A percentile compares a stretch with the other conserved stretches of the same genome.
Evolutionary conservation across 1,139 yeast genomes (phyloP).

Genomic region (Lizanozyma gosingica): DNA sequence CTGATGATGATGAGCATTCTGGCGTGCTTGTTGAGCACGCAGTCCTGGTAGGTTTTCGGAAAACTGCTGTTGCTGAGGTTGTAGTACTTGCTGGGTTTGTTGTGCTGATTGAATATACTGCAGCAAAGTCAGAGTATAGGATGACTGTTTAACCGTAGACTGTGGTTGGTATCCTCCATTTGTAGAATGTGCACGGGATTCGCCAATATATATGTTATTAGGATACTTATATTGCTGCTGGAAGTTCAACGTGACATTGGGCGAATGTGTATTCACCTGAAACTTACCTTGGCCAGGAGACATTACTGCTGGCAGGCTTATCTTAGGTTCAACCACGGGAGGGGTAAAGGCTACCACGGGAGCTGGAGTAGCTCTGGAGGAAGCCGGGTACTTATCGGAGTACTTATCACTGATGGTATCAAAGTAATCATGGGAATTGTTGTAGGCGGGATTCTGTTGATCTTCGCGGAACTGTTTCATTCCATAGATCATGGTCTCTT

Average conservation of each 20-base stretch:
- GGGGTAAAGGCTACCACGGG: neutral
- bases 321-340: neutral
- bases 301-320: neutral
- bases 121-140: neutral
- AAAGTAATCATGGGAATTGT: neutral
- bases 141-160: neutral
- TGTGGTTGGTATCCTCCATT: slow-evolving; percentile 1
- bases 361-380: neutral
- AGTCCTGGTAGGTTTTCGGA: neutral
- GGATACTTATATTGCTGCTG: neutral
- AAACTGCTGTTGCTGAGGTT: slow-evolving; percentile 6
- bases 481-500: slow-evolving; percentile 41
- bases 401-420: neutral
- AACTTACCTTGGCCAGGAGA: neutral
- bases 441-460: neutral
- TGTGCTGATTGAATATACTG: neutral
- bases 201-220: neutral
- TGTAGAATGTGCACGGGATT: neutral
- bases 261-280: neutral
- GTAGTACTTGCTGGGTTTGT: slow-evolving; percentile 6
- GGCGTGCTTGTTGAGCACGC: slow-evolving; percentile 5
- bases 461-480: slow-evolving; percentile 41
- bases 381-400: neutral
- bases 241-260: neutral
- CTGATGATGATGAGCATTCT: slow-evolving; percentile 8